Conservation (phyloP, 1,139 yeast species). For the Candida sanyaensis region DNA sequence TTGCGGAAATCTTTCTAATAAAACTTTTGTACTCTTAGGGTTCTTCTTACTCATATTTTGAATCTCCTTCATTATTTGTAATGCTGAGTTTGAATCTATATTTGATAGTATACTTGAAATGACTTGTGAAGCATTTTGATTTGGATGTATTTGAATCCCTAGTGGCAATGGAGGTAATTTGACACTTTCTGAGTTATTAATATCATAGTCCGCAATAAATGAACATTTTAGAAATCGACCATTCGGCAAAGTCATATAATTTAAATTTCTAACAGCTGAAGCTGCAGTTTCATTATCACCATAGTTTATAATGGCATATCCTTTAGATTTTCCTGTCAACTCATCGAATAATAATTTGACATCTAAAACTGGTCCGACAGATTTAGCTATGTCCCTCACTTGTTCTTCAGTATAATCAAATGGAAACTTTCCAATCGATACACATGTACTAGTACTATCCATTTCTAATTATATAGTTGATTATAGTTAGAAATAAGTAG, state of each 20-base stretch:
- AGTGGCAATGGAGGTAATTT: constrained; percentile 48
- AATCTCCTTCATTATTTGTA: constrained; percentile 59
- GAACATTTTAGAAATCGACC: constrained; percentile 69
- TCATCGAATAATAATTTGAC: constrained; percentile 82
- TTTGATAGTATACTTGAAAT: constrained; percentile 60
- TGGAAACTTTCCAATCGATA: constrained; percentile 41
- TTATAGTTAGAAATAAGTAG: no score
- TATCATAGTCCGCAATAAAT: constrained; percentile 50
- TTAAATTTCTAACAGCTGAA: constrained; percentile 86
- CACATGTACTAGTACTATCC: constrained; percentile 26
- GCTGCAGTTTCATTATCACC: constrained; percentile 79
- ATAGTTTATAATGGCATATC: constrained; percentile 86
- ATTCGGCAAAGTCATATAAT: constrained; percentile 76
- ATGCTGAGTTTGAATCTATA: constrained; percentile 58
- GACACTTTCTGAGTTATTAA: constrained; percentile 19
- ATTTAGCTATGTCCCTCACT: constrained; percentile 70
- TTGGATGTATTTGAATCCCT: constrained; percentile 53
- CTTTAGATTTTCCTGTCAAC: constrained; percentile 87
- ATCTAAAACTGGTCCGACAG: constrained; percentile 85
- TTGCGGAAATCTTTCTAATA: constrained; percentile 75
- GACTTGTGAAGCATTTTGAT: constrained; percentile 59
- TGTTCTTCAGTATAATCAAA: constrained; percentile 80
- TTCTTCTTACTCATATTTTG: constrained; percentile 63
- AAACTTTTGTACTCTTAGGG: constrained; percentile 62
- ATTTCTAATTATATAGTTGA: constrained; percentile 8